Evolutionary conservation across 768 basidiomycete genomes (phyloP).

Genomic region (Xanthoconium stramineum): DNA sequence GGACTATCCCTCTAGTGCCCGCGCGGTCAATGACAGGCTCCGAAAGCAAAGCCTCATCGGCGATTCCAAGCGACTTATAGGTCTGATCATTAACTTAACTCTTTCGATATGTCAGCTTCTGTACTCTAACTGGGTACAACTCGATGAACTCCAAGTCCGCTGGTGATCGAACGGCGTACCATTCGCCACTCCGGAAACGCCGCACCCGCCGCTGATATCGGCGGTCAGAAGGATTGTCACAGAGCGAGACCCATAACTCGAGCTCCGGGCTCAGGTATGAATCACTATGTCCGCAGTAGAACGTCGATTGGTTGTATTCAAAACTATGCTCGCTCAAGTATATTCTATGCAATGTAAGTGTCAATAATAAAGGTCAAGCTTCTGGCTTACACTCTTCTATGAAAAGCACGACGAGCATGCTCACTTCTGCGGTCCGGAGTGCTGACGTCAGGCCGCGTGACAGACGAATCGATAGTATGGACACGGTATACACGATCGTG

Average conservation of each 20-base stretch:
- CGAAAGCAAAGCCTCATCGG: not conserved
- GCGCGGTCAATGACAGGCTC: not conserved
- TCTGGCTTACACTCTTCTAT: not conserved
- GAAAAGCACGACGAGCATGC: too few species aligned
- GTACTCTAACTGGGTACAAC: not conserved
- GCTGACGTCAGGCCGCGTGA: too few species aligned
- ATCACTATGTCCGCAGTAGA: too few species aligned
- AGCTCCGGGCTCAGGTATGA: not conserved
- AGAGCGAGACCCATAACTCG: not conserved
- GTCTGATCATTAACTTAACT: not conserved
- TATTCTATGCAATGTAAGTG: not conserved
- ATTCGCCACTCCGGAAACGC: not conserved
- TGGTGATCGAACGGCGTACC: not conserved
- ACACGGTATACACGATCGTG: too few species aligned
- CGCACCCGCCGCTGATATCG: not conserved
- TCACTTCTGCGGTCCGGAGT: too few species aligned
- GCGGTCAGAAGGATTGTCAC: not conserved
- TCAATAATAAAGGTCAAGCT: too few species aligned
- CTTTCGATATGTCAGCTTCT: not conserved
- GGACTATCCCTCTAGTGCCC: not conserved
- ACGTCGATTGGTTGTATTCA: not conserved
- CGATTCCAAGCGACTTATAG: not conserved
- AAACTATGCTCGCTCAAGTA: not conserved
- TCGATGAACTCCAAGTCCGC: not conserved
- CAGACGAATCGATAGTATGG: too few species aligned